phyloP scores from a whole-genome alignment of 2,329 filamentous ascomycete genomes.

The Tolypocladium inflatum region DNA sequence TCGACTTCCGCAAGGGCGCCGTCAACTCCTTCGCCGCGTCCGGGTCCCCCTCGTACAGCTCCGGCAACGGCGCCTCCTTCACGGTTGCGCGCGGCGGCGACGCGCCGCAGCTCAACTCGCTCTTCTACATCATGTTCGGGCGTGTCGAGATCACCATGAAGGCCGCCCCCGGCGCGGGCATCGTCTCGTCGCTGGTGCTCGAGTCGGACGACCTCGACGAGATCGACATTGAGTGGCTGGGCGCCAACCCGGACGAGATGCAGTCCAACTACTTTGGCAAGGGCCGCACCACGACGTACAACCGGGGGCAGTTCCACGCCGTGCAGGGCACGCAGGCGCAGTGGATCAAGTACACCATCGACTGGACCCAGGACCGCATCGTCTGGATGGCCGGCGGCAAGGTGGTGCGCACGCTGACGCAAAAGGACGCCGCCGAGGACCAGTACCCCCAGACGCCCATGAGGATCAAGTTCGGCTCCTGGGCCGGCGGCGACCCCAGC shows the following conservation, averaged over 20 bases:
- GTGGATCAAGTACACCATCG: constrained; percentile 81
- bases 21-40: constrained; percentile 71
- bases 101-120: constrained; percentile 73
- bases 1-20: constrained; percentile 71
- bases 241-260: constrained; percentile 64
- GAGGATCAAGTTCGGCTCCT: constrained; percentile 85
- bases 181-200: constrained; percentile 86
- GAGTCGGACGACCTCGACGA: constrained; percentile 90
- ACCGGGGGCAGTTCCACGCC: constrained; percentile 74
- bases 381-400: constrained; percentile 77
- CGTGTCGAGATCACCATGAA: constrained; percentile 79
- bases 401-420: constrained; percentile 66
- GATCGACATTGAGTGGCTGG: constrained; percentile 96
- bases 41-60: constrained; percentile 61
- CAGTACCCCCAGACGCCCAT: constrained; percentile 95
- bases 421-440: constrained; percentile 54
- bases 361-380: constrained; percentile 82
- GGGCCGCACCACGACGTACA: constrained; percentile 74
- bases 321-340: constrained; percentile 57
- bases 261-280: constrained; percentile 98
- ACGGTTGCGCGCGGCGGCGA: constrained; percentile 72
- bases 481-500: constrained; percentile 79
- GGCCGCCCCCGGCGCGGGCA: constrained; percentile 78
- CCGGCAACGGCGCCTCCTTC: constrained; percentile 66
- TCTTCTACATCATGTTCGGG: constrained; percentile 99